Conservation (phyloP, 495 filamentous ascomycete species). For the Aspergillus wentii region DNA sequence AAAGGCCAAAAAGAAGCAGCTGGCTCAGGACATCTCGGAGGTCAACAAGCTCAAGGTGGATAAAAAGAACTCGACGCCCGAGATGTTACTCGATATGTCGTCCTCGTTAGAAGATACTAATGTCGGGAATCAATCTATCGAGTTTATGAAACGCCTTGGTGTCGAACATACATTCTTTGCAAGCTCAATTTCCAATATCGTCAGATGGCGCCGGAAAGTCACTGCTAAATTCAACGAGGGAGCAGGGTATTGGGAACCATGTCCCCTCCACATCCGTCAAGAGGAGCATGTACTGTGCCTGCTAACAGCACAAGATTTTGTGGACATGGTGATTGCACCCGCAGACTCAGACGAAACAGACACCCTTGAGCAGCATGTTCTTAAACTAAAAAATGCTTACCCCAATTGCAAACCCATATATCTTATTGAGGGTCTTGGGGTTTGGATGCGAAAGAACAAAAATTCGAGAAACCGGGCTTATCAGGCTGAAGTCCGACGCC, state of each 20-base stretch:
- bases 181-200: conserved; percentile 51
- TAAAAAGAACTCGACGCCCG: conserved; percentile 68
- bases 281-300: conserved; percentile 68
- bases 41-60: conserved; percentile 73
- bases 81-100: conserved; percentile 83
- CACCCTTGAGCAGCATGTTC: conserved; percentile 57
- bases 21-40: conserved; percentile 62
- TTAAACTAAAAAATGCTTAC: conserved; percentile 50
- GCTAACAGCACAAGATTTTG: conserved; percentile 63
- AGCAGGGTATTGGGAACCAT: conserved; percentile 62
- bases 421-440: conserved; percentile 66
- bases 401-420: conserved; percentile 57
- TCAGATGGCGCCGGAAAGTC: conserved; percentile 74
- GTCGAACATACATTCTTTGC: conserved; percentile 49
- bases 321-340: conserved; percentile 50
- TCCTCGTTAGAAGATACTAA: conserved; percentile 43
- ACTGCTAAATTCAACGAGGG: conserved; percentile 57
- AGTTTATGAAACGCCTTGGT: conserved; percentile 53
- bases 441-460: conserved; percentile 66
- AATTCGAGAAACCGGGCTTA: conserved; percentile 64
- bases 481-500: conserved; percentile 57
- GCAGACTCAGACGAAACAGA: conserved; percentile 22
- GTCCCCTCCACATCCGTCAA: conserved; percentile 46
- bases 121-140: conserved; percentile 43
- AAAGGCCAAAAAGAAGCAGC: conserved; percentile 59